Conservation (phyloP, 129 eudicot genomes). For the Solidago caesia region DNA sequence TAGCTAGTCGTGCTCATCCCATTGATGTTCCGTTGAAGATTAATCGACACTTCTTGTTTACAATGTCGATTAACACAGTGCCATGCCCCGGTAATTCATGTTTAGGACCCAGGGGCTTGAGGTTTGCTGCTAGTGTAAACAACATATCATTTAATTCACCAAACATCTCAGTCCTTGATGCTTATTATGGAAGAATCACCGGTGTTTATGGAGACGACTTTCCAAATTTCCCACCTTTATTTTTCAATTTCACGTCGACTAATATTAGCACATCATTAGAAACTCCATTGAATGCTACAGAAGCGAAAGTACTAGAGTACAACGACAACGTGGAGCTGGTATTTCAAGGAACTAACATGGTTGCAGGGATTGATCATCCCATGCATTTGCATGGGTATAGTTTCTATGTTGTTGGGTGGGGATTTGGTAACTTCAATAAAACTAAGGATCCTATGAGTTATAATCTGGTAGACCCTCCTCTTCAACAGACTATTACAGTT, state of each 20-base stretch:
- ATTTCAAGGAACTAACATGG: constrained; percentile 49
- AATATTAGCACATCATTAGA: constrained; percentile 1
- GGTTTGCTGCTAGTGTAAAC: constrained; percentile 44
- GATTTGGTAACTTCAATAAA: constrained; percentile 51
- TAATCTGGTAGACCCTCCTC: constrained; percentile 64
- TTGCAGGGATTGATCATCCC: constrained; percentile 28
- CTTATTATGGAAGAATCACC: constrained; percentile 29
- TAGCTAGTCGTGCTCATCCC: constrained; percentile 23
- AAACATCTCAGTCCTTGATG: constrained; percentile 30
- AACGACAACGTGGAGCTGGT: constrained; percentile 43
- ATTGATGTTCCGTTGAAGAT: constrained; percentile 24
- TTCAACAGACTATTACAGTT: constrained; percentile 49
- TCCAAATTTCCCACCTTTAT: constrained; percentile 43
- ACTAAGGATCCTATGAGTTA: constrained; percentile 36
- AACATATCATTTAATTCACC: constrained; percentile 35
- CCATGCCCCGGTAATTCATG: constrained; percentile 20
- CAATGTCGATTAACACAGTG: constrained; percentile 18
- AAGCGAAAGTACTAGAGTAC: constrained; percentile 32
- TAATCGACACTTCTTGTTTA: constrained; percentile 16
- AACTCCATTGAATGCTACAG: constrained; percentile 29
- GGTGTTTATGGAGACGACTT: constrained; percentile 43
- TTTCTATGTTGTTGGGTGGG: constrained; percentile 61
- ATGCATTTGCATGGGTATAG: constrained; percentile 67
- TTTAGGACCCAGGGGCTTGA: constrained; percentile 26
- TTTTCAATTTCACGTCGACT: constrained; percentile 42